A percentile compares a stretch with the other conserved stretches of the same genome.
Evolutionary conservation across 257 asterid species (phyloP).

Genomic region (Solanum bulbocastanum): DNA sequence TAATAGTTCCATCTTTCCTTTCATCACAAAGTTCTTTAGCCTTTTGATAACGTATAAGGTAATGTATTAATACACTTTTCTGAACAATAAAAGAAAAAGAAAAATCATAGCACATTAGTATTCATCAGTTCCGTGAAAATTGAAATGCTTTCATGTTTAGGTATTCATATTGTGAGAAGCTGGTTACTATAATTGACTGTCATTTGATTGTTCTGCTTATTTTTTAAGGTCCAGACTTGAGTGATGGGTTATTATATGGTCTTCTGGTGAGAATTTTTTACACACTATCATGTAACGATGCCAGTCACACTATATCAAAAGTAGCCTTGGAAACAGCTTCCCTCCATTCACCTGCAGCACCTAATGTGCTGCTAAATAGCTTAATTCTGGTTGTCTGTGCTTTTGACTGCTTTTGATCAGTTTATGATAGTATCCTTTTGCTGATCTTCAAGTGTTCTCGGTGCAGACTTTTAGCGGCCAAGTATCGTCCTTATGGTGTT

Average conservation of each 20-base stretch:
- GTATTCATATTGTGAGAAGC: neutral
- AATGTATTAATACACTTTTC: neutral
- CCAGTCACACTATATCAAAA: neutral
- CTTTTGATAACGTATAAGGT: neutral
- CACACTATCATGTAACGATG: neutral
- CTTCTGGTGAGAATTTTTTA: neutral
- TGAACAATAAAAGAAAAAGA: neutral
- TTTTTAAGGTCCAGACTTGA: neutral
- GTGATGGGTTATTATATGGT: neutral
- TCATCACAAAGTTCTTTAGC: neutral
- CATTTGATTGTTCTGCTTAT: neutral
- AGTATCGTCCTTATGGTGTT: slow-evolving; percentile 90
- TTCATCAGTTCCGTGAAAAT: neutral
- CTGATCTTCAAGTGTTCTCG: neutral
- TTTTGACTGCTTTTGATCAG: neutral
- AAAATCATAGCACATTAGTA: neutral
- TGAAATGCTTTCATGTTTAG: neutral
- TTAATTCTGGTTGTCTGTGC: neutral
- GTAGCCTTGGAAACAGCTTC: neutral
- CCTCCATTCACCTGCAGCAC: neutral
- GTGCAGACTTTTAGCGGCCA: slow-evolving; percentile 80
- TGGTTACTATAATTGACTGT: neutral
- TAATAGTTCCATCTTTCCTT: neutral
- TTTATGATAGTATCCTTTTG: neutral
- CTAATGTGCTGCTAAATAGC: neutral